These are phyloP conservation scores for Tricholoma furcatifolium DNA, from an alignment of 768 basidiomycete species.

Conservation along the genomic window DNA sequence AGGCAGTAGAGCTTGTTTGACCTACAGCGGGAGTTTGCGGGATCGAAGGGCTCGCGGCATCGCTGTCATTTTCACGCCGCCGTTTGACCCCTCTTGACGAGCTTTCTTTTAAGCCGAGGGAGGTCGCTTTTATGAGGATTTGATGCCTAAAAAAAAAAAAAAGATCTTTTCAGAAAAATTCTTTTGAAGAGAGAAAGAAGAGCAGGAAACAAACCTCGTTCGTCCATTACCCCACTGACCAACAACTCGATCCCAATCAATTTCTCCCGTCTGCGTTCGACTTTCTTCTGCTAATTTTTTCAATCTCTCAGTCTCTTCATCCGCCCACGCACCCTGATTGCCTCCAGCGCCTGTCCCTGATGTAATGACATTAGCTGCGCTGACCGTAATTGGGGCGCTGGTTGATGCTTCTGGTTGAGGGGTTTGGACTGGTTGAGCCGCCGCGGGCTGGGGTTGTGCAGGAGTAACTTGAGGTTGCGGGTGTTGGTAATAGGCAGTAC, in stretches of 20 bases:
- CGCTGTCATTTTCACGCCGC: conserved; percentile 42
- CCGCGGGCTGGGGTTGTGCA: conserved; percentile 4
- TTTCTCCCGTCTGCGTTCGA: conserved; percentile 53
- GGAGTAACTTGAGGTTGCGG: conserved; percentile 20
- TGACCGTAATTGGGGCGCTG: conserved; percentile 20
- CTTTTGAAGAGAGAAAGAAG: background rate
- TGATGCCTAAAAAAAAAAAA: conserved; percentile 56
- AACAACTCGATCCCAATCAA: conserved; percentile 81
- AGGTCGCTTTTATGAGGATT: conserved; percentile 78
- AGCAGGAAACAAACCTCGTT: conserved; percentile 51
- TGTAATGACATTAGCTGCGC: conserved; percentile 16
- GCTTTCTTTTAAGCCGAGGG: conserved; percentile 76
- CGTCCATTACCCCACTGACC: conserved; percentile 72
- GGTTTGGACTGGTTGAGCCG: conserved; percentile 16
- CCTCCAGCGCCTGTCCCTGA: conserved; percentile 32
- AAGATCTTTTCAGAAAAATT: too few species aligned
- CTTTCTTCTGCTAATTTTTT: conserved; percentile 71
- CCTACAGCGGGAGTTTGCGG: conserved; percentile 28
- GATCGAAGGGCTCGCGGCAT: conserved; percentile 29
- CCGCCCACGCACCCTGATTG: conserved; percentile 76
- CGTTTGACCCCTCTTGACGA: conserved; percentile 48
- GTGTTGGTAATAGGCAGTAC: conserved; percentile 21
- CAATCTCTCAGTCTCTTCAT: conserved; percentile 71
- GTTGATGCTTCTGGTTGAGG: conserved; percentile 21
- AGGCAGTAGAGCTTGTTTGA: conserved; percentile 20